Evolutionary conservation across 441 rosid genomes (phyloP).

Genomic region (Gossypium aridum): DNA sequence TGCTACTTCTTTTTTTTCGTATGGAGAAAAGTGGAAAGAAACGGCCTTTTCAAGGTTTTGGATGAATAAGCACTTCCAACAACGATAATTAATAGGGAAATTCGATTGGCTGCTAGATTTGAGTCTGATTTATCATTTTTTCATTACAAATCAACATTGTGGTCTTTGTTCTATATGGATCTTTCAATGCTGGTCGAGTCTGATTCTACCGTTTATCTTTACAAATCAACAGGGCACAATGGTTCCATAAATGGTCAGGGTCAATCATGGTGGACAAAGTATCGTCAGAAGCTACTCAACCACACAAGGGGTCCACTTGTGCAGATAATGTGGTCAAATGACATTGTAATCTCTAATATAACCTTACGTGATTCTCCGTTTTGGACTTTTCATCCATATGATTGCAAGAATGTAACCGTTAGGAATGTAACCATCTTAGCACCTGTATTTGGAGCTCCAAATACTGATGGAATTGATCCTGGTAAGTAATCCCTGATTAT

Average conservation of each 20-base stretch:
- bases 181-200: neutral
- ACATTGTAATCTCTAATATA: conserved; percentile 60
- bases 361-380: conserved; percentile 89
- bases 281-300: conserved; percentile 82
- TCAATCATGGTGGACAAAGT: conserved; percentile 87
- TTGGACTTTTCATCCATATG: conserved; percentile 96
- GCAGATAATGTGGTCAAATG: conserved; percentile 93
- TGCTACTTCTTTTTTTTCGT: too few species aligned
- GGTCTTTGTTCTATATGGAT: neutral
- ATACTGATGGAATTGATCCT: conserved; percentile 95
- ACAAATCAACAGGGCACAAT: conserved; percentile 64
- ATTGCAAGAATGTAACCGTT: conserved; percentile 78
- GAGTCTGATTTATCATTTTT: neutral
- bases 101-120: neutral
- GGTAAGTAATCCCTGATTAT: conserved; percentile 34
- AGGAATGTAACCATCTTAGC: conserved; percentile 76
- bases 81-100: neutral
- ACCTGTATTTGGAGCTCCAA: conserved; percentile 74
- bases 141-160: neutral
- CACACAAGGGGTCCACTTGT: conserved; percentile 92
- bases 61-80: neutral
- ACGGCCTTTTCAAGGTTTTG: too few species aligned
- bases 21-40: too few species aligned
- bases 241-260: conserved; percentile 97
- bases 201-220: neutral